Percentiles rank a stretch among this genome's conserved stretches.
Conservation (phyloP, 768 basidiomycete genomes). For the Hericium rajendrae region DNA sequence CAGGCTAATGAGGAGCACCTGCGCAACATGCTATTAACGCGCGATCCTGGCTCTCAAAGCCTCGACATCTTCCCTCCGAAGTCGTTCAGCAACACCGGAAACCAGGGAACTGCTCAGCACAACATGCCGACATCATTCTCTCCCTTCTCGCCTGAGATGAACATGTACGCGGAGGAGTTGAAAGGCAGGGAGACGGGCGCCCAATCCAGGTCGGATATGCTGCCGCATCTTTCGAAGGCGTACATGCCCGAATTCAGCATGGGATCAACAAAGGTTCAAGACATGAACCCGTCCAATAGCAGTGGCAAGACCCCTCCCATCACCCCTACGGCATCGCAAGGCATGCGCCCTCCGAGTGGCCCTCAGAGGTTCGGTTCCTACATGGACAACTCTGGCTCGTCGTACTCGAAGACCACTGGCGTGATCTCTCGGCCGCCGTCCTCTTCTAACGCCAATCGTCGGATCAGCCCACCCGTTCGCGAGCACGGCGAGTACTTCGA, state of each 20-base stretch:
- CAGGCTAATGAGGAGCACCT: conserved; percentile 6
- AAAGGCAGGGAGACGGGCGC: conserved; percentile 23
- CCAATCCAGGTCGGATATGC: conserved; percentile 24
- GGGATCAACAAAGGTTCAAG: conserved; percentile 19
- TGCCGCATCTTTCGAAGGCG: conserved; percentile 34
- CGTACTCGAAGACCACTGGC: conserved; percentile 24
- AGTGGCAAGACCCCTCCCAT: conserved; percentile 35
- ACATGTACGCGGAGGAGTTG: conserved; percentile 28
- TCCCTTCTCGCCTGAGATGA: conserved; percentile 75
- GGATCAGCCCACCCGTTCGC: conserved; percentile 16
- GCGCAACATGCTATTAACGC: conserved; percentile 8
- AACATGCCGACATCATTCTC: conserved; percentile 36
- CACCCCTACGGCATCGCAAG: conserved; percentile 16
- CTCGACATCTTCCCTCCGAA: conserved; percentile 7
- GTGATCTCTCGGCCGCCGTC: conserved; percentile 34
- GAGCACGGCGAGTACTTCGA: conserved; percentile 18
- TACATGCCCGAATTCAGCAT: conserved; percentile 32
- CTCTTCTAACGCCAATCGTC: conserved; percentile 15
- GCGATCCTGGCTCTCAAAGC: neutral
- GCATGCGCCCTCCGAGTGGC: conserved; percentile 31
- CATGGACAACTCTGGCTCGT: conserved; percentile 29
- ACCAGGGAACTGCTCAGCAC: conserved; percentile 4
- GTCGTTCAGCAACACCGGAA: conserved; percentile 5
- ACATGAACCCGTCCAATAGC: conserved; percentile 15
- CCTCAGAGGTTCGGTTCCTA: conserved; percentile 37